These are phyloP conservation scores for Ceraceosorus bombacis DNA, from an alignment of 1,284 basidiomycete species.

Conservation along the genomic window DNA sequence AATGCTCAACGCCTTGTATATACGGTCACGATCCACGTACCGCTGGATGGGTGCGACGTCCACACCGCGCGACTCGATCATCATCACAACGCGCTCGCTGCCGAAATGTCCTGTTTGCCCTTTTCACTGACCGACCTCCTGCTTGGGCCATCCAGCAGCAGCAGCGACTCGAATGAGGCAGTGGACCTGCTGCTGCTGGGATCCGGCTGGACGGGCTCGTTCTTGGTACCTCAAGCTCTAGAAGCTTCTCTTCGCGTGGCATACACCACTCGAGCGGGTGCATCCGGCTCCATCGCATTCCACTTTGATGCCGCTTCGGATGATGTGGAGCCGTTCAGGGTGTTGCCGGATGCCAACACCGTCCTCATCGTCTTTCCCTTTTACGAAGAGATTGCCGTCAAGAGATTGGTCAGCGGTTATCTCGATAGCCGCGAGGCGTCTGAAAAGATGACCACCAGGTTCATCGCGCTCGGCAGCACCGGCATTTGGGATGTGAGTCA, in stretches of 20 bases:
- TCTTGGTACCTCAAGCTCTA: constrained; percentile 58
- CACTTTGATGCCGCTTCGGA: constrained; percentile 46
- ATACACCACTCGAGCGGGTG: constrained; percentile 56
- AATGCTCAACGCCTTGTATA: too few species aligned
- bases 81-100: too few species aligned
- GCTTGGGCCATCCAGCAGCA: too few species aligned
- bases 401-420: constrained; percentile 26
- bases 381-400: constrained; percentile 22
- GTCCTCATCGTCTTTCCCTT: constrained; percentile 59
- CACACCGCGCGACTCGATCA: too few species aligned
- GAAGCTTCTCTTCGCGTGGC: constrained; percentile 39
- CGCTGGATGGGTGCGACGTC: too few species aligned
- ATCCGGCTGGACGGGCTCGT: constrained; percentile 63
- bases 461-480: constrained; percentile 38
- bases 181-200: constrained; percentile 62
- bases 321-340: constrained; percentile 48
- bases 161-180: too few species aligned
- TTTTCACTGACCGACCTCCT: too few species aligned
- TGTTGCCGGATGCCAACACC: constrained; percentile 57
- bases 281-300: constrained; percentile 40
- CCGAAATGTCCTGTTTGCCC: too few species aligned
- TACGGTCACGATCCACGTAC: too few species aligned
- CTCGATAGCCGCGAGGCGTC: background rate
- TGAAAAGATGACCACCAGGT: constrained; percentile 4
- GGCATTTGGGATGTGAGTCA: constrained; percentile 31